Evolutionary conservation across 352 stramenopile species (phyloP).

Genomic region (Phytophthora nicotianae): DNA sequence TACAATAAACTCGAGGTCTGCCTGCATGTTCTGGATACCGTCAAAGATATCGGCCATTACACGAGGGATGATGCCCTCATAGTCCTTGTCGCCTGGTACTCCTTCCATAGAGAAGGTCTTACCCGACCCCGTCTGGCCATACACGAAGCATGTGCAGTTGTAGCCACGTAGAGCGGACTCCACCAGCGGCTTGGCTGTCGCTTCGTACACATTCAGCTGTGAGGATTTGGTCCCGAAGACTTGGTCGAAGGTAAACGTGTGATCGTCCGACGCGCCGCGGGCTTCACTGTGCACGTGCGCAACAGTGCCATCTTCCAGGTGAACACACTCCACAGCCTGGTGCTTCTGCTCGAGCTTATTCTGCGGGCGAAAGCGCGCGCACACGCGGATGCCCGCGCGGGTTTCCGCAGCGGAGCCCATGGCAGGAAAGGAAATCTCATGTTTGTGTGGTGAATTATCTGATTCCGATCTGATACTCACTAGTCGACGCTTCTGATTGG

Average conservation of each 20-base stretch:
- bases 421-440: conserved; percentile 3
- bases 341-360: conserved; percentile 80
- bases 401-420: conserved; percentile 33
- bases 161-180: conserved; percentile 73
- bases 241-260: conserved; percentile 80
- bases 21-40: conserved; percentile 71
- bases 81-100: conserved; percentile 67
- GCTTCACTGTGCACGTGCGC: conserved; percentile 42
- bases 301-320: conserved; percentile 52
- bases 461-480: conserved; percentile 21
- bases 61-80: conserved; percentile 74
- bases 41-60: conserved; percentile 76
- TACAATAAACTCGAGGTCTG: conserved; percentile 92
- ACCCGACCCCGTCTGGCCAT: conserved; percentile 91
- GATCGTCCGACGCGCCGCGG: conserved; percentile 34
- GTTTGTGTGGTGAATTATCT: conserved; percentile 13
- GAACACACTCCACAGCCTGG: conserved; percentile 64
- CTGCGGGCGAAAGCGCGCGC: conserved; percentile 75
- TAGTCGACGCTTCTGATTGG: conserved; percentile 1
- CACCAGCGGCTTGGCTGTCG: conserved; percentile 68
- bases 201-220: conserved; percentile 68
- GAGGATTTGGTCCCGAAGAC: conserved; percentile 63
- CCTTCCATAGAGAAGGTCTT: conserved; percentile 95
- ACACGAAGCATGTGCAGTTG: conserved; percentile 93
- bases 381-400: conserved; percentile 67